These are phyloP conservation scores for Mortierella sp. DNA, from an alignment of 371 early-diverging fungal species.

Conservation along the genomic window DNA sequence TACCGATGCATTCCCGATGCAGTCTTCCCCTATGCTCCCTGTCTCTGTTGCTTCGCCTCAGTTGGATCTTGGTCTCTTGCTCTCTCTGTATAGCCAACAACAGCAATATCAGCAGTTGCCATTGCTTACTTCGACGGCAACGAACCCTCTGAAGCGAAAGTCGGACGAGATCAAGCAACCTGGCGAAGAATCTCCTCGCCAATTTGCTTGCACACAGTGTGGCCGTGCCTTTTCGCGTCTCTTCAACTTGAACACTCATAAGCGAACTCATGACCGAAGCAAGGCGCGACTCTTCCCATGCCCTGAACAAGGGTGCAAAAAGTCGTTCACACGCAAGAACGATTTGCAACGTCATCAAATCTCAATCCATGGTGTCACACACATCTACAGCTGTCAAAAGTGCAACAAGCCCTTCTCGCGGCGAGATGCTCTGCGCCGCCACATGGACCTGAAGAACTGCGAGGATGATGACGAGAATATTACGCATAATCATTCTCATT, in stretches of 20 bases:
- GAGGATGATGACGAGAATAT: slow-evolving; percentile 21
- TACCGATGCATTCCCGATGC: neutral
- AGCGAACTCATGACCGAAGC: slow-evolving; percentile 75
- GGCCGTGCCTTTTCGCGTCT: slow-evolving; percentile 73
- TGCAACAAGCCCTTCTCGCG: slow-evolving; percentile 37
- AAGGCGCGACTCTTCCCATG: slow-evolving; percentile 75
- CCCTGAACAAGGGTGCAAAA: slow-evolving; percentile 63
- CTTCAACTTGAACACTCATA: slow-evolving; percentile 82
- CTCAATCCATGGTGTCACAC: slow-evolving; percentile 67
- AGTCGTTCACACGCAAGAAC: slow-evolving; percentile 75
- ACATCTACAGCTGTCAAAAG: slow-evolving; percentile 42
- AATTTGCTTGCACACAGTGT: slow-evolving; percentile 62
- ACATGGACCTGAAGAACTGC: slow-evolving; percentile 40
- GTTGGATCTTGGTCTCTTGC: slow-evolving; percentile 37
- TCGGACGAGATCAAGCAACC: slow-evolving; percentile 31
- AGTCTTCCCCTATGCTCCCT: slow-evolving; percentile 27
- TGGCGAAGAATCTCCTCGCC: slow-evolving; percentile 37
- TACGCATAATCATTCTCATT: slow-evolving; percentile 6
- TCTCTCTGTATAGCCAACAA: slow-evolving; percentile 29
- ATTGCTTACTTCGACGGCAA: slow-evolving; percentile 13
- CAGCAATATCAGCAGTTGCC: slow-evolving; percentile 22
- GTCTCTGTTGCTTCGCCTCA: slow-evolving; percentile 30
- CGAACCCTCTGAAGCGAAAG: slow-evolving; percentile 50
- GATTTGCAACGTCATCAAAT: slow-evolving; percentile 82
- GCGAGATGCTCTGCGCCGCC: slow-evolving; percentile 37